phyloP scores from a whole-genome alignment of 495 filamentous ascomycete genomes.

The Jackrogersella multiformis region DNA sequence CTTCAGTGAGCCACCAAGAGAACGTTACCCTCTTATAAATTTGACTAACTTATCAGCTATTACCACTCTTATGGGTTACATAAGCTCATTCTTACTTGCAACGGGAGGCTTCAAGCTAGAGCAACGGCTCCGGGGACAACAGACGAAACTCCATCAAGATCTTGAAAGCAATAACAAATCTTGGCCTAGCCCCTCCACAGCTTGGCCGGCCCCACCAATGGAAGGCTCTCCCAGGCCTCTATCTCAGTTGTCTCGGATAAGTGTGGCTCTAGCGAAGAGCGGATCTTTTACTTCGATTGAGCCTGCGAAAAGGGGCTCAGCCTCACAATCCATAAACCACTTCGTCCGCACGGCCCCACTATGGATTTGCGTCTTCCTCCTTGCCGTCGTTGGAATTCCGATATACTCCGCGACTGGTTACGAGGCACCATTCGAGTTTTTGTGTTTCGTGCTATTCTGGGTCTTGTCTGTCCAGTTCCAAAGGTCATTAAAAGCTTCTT shows the following conservation, averaged over 20 bases:
- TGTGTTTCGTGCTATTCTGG: constrained; percentile 54
- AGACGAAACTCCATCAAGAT: constrained; percentile 16
- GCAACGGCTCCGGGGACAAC: constrained; percentile 27
- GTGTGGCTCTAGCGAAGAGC: constrained; percentile 18
- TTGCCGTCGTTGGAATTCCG: constrained; percentile 38
- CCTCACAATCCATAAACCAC: constrained; percentile 23
- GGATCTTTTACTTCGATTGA: constrained; percentile 12
- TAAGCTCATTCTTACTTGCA: constrained; percentile 27
- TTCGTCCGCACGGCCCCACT: constrained; percentile 42
- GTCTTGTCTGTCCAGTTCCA: constrained; percentile 52
- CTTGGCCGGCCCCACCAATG: constrained; percentile 34
- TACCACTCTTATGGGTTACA: constrained; percentile 34
- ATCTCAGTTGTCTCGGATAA: constrained; percentile 32
- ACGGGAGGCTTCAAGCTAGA: constrained; percentile 37
- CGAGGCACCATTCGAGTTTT: constrained; percentile 48
- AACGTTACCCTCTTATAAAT: not conserved
- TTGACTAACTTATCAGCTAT: constrained; percentile 31
- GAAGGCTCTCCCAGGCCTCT: constrained; percentile 12
- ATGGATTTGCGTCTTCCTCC: constrained; percentile 36
- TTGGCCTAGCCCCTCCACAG: constrained; percentile 43
- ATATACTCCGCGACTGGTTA: constrained; percentile 32
- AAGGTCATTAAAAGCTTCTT: constrained; percentile 43
- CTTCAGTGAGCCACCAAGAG: constrained; percentile 46
- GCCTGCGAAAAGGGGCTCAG: not conserved
- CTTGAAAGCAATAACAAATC: constrained; percentile 37